Conservation (phyloP, 169 alveolate species). For the Plasmodium reichenowi region DNA sequence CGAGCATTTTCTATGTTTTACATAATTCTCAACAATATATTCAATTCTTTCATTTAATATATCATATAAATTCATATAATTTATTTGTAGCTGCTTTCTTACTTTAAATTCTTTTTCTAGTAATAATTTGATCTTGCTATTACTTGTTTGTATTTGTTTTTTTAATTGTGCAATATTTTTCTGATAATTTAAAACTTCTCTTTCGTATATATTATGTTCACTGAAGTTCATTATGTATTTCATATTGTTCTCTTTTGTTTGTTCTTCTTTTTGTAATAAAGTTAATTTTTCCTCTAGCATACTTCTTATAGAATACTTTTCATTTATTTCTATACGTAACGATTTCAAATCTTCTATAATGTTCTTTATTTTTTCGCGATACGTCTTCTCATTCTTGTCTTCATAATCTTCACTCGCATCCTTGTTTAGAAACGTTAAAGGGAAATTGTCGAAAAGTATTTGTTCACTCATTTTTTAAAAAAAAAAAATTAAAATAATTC, state of each 20-base stretch:
- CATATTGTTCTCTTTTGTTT: slow-evolving; percentile 40
- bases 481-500: too few species aligned
- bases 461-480: slow-evolving; percentile 41
- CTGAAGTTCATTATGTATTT: slow-evolving; percentile 44
- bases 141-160: slow-evolving; percentile 69
- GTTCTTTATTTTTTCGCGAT: slow-evolving; percentile 37
- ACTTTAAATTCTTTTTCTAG: slow-evolving; percentile 72
- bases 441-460: slow-evolving; percentile 60
- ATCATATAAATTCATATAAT: slow-evolving; percentile 53
- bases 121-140: slow-evolving; percentile 50
- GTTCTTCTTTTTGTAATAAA: slow-evolving; percentile 61
- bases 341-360: slow-evolving; percentile 31
- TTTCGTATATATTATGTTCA: slow-evolving; percentile 55
- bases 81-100: slow-evolving; percentile 39
- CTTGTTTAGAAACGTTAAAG: slow-evolving; percentile 48
- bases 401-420: slow-evolving; percentile 27
- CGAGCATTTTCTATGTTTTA: slow-evolving; percentile 71
- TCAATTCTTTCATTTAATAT: slow-evolving; percentile 50
- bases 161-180: slow-evolving; percentile 23
- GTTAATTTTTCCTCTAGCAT: slow-evolving; percentile 50
- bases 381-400: slow-evolving; percentile 45
- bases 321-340: slow-evolving; percentile 58
- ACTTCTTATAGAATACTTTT: slow-evolving; percentile 39
- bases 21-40: slow-evolving; percentile 37
- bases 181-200: slow-evolving; percentile 18